Evolutionary conservation across 139 green algal genomes (phyloP), one percentile per base, ranked within the genome.

Genomic region (Tetradesmus lagerheimii): DNA sequence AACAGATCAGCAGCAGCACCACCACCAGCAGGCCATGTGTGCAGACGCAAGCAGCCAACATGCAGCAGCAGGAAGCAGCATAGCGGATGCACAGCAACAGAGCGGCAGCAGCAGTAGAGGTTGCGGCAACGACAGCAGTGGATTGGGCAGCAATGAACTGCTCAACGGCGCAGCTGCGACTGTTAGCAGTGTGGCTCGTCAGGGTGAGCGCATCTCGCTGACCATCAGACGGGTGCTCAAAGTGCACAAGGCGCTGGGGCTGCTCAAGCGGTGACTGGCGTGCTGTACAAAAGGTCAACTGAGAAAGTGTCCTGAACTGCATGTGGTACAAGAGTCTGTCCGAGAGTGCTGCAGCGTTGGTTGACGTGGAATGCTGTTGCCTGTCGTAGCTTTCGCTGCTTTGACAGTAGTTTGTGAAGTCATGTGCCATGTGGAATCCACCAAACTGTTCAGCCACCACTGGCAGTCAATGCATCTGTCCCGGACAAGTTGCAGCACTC

Each of bases 141-240:
- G 29, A 88, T 88, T 6, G 29, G 43, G 41, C 64, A 9, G 1
- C 1, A 23, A 62, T 23, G 47, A 11, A 14, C 5, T 62, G 47
- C 47, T 14, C 1, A 12, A 18, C 79, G 25, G 29, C n/a, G n/a
- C n/a, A n/a, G 31, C 85, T 89, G 27, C 71, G n/a, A n/a, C 14
- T n/a, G 11, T 11, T n/a, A n/a, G n/a, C 9, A 29, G 3, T 1
- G 38, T 95, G 16, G 64, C 89, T 1, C 71, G 93, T 0, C 71
- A 66, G 12, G 88, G 85, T 39, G 93, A 94, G 86, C 90, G 93
- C 27, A 85, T 95, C 2, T 94, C 91, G 4, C 74, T 95, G 4
- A 95, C 93, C 0, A 81, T 95, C 9, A 87, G 93, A 23, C 88
- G 91, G 9, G 93, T 95, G 89, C 62, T 91, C 27, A 91, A 91